Base-by-base conservation (phyloP, 2,329 filamentous ascomycete genomes). In the Aureobasidium sp. region DNA sequence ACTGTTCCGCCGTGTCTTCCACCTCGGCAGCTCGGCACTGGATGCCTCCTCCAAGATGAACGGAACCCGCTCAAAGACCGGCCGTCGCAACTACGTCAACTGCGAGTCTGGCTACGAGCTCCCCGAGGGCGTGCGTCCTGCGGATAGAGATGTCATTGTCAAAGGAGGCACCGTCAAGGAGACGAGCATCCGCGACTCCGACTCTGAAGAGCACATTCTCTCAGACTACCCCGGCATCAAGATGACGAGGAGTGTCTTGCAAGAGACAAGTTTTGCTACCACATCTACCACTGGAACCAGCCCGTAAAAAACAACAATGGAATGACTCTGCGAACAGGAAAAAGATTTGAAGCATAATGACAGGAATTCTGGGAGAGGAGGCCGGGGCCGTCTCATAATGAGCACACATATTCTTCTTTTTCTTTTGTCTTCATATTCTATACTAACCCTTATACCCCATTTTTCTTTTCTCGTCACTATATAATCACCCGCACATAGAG, bases 1-100 rank as follows among this genome's bases (percentile, higher is more conserved):
- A 1, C 64, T 73, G 9, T 70, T 74, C 59, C 68, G 68, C 21
- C 66, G 63, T 46, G 54, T 19, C 60, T 67, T 61, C 51, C 31
- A 47, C 6, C 60, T 61, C 31, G 60, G 60, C 17, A 50, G 51
- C 60, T 61, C 60, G 2, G 23, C 25, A 25, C 47, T 15, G 4
- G 50, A 27, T 13, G n/a, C 50, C 11, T 55, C 47, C 21, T 47
- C 45, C 50, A 61, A 61, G 42, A 33, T 46, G 23, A 35, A 43
- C 17, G 37, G 25, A 19, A 49, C 50, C 6, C 57, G 47, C 15
- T 45, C 45, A 17, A 61, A 57, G 47, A 10, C 9, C 6, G 27
- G 35, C 29, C 40, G 60, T 7, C 43, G 60, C 50, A 54, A 53
- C 27, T 61, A 61, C 25, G 8, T 47, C 25, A 50, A 57, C 25